Base-by-base conservation (phyloP, 2,329 filamentous ascomycete genomes). In the Fusarium odoratissimum region DNA sequence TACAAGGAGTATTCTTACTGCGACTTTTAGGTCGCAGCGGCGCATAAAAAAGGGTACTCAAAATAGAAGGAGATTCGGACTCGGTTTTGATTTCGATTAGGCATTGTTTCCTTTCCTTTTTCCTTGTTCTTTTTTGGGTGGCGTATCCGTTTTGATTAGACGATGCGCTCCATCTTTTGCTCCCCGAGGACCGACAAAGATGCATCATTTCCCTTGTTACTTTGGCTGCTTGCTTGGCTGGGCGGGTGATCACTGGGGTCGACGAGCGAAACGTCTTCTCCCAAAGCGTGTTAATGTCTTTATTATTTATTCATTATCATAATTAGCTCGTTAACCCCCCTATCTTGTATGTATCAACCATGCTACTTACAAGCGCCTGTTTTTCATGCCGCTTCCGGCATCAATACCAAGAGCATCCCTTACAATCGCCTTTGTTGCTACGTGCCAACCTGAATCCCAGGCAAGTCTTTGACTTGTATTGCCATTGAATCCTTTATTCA, bases 21-120 rank as follows among this genome's bases (percentile, higher is more conserved):
- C 48, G 61, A 58, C 64, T 72, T 55, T 74, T 40, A 67, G 66
- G 62, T 72, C 71, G 60, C 37, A 54, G 56, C 44, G 69, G 72
- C 59, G 72, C 71, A 68, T 67, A 58, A 35, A 35, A 49, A 30
- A 52, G n/a, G 38, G 31, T 48, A 52, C 28, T 54, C 31, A 46
- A 37, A 38, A 62, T 54, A 44, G 60, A 48, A 28, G 35, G 40
- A 59, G 45, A 41, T 35, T 57, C 38, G 45, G 45, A 40, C 30
- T 64, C 21, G 64, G n/a, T 9, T 28, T 37, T 68, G 41, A 25
- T 37, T 30, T 48, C 19, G 23, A 7, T 64, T 35, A 35, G 41
- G 31, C 21, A 58, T 41, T 44, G 8, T 21, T 52, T 46, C 35
- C 25, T 38, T 28, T n/a, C 9, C 23, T 55, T 44, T 17, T 44